phyloP scores from a whole-genome alignment of 2,329 filamentous ascomycete genomes.

The Penicillium concentricum region DNA sequence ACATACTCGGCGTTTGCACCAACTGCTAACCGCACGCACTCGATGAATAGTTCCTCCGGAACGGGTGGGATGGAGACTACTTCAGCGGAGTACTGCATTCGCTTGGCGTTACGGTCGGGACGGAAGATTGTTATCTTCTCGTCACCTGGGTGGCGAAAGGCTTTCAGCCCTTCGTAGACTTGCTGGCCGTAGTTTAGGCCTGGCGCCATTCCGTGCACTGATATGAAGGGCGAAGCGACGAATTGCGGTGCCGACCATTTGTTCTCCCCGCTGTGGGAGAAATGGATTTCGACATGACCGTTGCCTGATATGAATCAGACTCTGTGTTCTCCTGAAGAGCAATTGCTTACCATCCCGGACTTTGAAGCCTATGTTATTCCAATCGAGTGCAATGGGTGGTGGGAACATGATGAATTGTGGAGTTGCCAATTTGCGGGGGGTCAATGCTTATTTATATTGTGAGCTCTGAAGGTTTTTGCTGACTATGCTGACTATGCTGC shows the following conservation, averaged over 20 bases:
- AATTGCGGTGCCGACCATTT: conserved; percentile 78
- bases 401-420: conserved; percentile 25
- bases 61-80: conserved; percentile 82
- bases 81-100: conserved; percentile 79
- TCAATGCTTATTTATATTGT: not conserved
- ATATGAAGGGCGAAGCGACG: conserved; percentile 78
- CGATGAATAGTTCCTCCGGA: conserved; percentile 72
- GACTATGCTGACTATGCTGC: not conserved
- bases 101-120: conserved; percentile 76
- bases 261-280: conserved; percentile 66
- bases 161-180: conserved; percentile 97
- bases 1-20: conserved; percentile 87
- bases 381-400: conserved; percentile 58
- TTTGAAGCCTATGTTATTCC: conserved; percentile 88
- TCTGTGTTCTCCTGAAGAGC: not conserved
- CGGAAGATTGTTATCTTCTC: conserved; percentile 80
- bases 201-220: conserved; percentile 91
- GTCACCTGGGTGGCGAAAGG: conserved; percentile 69
- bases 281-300: conserved; percentile 88
- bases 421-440: not conserved
- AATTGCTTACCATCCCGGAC: conserved; percentile 72
- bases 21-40: conserved; percentile 76
- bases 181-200: conserved; percentile 97
- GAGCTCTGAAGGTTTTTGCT: not conserved
- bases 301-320: conserved; percentile 60